Evolutionary conservation across 257 asterid species (phyloP).

Genomic region (Solanum tarapatanum): DNA sequence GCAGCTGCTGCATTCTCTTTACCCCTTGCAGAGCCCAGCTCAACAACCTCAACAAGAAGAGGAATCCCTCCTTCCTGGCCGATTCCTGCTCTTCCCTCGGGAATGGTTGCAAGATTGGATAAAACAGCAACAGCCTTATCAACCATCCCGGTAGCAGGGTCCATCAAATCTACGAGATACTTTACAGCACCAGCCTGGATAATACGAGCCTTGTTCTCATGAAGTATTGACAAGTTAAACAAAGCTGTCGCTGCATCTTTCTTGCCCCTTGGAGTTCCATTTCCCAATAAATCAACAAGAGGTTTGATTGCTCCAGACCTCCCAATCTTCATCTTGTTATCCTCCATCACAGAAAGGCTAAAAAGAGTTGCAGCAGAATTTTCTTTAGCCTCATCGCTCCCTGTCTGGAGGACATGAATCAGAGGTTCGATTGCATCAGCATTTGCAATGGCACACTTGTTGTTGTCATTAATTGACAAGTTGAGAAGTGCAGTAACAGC

Average conservation of each 20-base stretch:
- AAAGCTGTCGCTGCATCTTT: conserved; percentile 65
- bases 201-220: conserved; percentile 56
- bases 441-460: conserved; percentile 68
- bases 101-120: conserved; percentile 71
- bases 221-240: conserved; percentile 57
- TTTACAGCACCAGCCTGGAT: conserved; percentile 86
- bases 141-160: conserved; percentile 88
- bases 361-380: conserved; percentile 83
- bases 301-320: conserved; percentile 72
- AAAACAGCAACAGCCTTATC: conserved; percentile 84
- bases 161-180: conserved; percentile 76
- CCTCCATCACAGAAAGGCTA: conserved; percentile 78
- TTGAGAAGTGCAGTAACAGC: conserved; percentile 88
- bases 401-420: conserved; percentile 71
- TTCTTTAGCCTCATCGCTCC: conserved; percentile 75
- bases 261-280: conserved; percentile 85
- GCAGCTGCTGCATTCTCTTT: conserved; percentile 96
- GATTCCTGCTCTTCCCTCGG: conserved; percentile 59
- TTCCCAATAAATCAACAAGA: conserved; percentile 66
- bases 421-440: conserved; percentile 72
- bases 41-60: conserved; percentile 76
- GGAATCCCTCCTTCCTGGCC: conserved; percentile 78
- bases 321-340: conserved; percentile 65
- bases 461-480: conserved; percentile 62
- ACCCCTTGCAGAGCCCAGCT: conserved; percentile 75